Evolutionary conservation across 176 grass and related monocot species (phyloP).

Genomic region (Oryza meyeriana): DNA sequence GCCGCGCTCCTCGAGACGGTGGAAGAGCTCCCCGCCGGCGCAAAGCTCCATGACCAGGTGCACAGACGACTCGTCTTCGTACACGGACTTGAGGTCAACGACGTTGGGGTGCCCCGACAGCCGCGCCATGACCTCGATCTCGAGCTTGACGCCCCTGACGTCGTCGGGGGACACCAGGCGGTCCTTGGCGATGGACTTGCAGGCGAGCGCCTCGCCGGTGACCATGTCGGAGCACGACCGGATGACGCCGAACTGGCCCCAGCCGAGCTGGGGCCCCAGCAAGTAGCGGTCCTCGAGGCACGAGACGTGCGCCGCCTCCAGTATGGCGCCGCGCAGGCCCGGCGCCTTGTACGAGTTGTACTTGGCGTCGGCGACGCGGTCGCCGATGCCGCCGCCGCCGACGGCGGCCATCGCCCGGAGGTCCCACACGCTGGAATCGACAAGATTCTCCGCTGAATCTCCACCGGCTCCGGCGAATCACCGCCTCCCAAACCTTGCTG

Average conservation of each 20-base stretch:
- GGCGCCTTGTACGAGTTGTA: conserved; percentile 86
- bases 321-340: conserved; percentile 47
- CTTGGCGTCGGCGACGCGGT: conserved; percentile 1
- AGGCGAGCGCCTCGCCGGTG: conserved; percentile 72
- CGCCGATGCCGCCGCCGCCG: conserved; percentile 7
- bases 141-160: conserved; percentile 71
- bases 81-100: conserved; percentile 87
- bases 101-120: conserved; percentile 93
- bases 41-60: conserved; percentile 99
- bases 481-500: conserved; percentile 24
- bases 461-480: not conserved
- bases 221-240: conserved; percentile 81
- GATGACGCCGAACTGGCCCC: conserved; percentile 96
- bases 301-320: conserved; percentile 83
- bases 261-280: conserved; percentile 81
- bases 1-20: conserved; percentile 71
- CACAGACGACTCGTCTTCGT: conserved; percentile 80
- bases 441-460: not conserved
- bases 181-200: conserved; percentile 96
- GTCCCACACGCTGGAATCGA: conserved; percentile 34
- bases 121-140: conserved; percentile 94
- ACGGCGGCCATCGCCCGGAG: conserved; percentile 50
- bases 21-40: conserved; percentile 89
- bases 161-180: conserved; percentile 76
- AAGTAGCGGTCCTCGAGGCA: conserved; percentile 79